A percentile compares a stretch with the other conserved stretches of the same genome.
phyloP scores from a whole-genome alignment of 805 yeast genomes.

The Candida coleopterorum region DNA sequence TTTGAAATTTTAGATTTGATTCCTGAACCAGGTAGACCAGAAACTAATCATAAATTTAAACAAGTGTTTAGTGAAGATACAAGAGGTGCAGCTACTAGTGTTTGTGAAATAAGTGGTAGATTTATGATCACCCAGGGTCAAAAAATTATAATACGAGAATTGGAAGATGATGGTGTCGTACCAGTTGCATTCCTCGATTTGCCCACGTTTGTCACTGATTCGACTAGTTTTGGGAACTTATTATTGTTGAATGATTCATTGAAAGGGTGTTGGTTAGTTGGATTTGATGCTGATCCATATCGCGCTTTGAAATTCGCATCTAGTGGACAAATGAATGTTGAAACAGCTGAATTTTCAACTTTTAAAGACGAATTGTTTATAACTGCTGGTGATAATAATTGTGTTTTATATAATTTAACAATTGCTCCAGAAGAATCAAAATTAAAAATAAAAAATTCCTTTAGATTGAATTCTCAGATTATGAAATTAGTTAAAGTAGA shows the following conservation, averaged over 20 bases:
- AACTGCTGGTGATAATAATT: slow-evolving; percentile 63
- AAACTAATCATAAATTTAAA: slow-evolving; percentile 73
- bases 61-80: slow-evolving; percentile 67
- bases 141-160: slow-evolving; percentile 70
- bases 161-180: slow-evolving; percentile 82
- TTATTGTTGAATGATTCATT: slow-evolving; percentile 76
- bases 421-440: slow-evolving; percentile 90
- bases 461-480: slow-evolving; percentile 60
- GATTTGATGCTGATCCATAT: slow-evolving; percentile 94
- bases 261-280: slow-evolving; percentile 74
- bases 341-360: slow-evolving; percentile 70
- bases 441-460: slow-evolving; percentile 63
- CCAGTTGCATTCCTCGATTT: slow-evolving; percentile 94
- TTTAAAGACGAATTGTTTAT: slow-evolving; percentile 66
- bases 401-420: slow-evolving; percentile 65
- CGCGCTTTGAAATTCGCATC: slow-evolving; percentile 75
- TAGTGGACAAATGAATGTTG: slow-evolving; percentile 54
- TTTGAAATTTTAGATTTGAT: slow-evolving; percentile 76
- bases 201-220: slow-evolving; percentile 71
- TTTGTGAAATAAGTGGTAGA: slow-evolving; percentile 78
- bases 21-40: slow-evolving; percentile 86
- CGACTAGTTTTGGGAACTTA: slow-evolving; percentile 79
- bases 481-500: slow-evolving; percentile 49
- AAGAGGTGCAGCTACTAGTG: slow-evolving; percentile 77
- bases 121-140: slow-evolving; percentile 85